Conservation (phyloP, 805 yeast species). For the Sugiyamaella valdiviana region DNA sequence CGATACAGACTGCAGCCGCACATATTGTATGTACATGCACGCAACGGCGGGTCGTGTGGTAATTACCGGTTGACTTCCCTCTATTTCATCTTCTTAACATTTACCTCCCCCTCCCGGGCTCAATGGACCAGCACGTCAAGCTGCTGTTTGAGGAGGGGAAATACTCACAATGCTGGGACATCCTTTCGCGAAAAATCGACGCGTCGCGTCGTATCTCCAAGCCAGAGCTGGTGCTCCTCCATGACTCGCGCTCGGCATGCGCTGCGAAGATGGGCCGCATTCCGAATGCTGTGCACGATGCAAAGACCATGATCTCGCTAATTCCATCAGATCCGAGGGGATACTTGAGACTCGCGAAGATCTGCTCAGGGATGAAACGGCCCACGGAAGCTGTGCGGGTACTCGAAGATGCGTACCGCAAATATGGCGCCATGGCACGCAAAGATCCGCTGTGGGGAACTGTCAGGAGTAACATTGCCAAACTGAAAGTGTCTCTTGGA, state of each 20-base stretch:
- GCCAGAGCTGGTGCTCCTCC: neutral
- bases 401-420: neutral
- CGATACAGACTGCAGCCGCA: too few relatives aligned
- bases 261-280: neutral
- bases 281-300: neutral
- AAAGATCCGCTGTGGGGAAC: neutral
- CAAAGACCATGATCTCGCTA: neutral
- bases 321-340: neutral
- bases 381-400: neutral
- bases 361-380: neutral
- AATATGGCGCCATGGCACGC: neutral
- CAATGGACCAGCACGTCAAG: neutral
- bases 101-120: too few relatives aligned
- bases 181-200: neutral
- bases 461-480: neutral
- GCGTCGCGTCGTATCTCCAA: neutral
- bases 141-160: neutral
- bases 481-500: neutral
- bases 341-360: neutral
- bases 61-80: too few relatives aligned
- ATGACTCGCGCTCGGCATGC: neutral
- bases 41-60: too few relatives aligned
- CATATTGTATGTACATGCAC: too few relatives aligned
- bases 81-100: too few relatives aligned
- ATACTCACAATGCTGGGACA: neutral